Evolutionary conservation across 208 protist species (phyloP).

Genomic region (Leptomonas pyrrhocoris): DNA sequence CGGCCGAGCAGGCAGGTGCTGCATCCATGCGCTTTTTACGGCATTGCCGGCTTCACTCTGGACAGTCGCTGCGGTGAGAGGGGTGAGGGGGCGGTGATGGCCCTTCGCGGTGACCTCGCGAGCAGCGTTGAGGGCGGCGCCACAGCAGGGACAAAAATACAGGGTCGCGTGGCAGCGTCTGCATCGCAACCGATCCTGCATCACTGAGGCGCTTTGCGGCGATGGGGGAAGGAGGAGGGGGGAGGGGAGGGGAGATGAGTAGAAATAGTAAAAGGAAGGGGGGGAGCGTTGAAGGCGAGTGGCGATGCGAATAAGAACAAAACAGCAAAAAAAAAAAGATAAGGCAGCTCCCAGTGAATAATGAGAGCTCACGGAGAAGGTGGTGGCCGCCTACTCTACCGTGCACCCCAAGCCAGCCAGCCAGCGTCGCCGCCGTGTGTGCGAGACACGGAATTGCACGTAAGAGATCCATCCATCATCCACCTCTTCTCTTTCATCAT

Average conservation of each 20-base stretch:
- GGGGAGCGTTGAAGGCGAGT: no score
- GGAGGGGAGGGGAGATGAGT: no score
- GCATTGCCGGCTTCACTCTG: not conserved
- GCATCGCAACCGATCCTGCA: conserved; percentile 6
- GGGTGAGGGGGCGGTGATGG: not conserved
- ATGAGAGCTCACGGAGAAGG: no score
- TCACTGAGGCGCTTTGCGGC: not conserved
- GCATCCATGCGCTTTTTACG: not conserved
- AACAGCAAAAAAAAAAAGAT: not conserved
- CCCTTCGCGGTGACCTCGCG: not conserved
- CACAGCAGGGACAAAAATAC: conserved; percentile 44
- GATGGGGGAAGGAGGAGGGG: no score
- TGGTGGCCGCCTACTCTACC: no score
- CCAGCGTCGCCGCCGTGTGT: no score
- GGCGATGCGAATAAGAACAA: not conserved
- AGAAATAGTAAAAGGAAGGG: no score
- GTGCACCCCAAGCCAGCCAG: no score
- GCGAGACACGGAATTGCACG: no score
- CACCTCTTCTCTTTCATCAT: no score
- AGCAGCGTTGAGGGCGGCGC: not conserved
- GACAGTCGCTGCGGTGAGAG: not conserved
- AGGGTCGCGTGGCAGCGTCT: conserved; percentile 21
- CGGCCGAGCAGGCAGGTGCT: conserved; percentile 7
- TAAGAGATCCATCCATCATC: no score
- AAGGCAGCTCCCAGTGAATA: no score